Evolutionary conservation across 2,329 filamentous ascomycete species (phyloP).

Genomic region (Tolypocladium amazonense): DNA sequence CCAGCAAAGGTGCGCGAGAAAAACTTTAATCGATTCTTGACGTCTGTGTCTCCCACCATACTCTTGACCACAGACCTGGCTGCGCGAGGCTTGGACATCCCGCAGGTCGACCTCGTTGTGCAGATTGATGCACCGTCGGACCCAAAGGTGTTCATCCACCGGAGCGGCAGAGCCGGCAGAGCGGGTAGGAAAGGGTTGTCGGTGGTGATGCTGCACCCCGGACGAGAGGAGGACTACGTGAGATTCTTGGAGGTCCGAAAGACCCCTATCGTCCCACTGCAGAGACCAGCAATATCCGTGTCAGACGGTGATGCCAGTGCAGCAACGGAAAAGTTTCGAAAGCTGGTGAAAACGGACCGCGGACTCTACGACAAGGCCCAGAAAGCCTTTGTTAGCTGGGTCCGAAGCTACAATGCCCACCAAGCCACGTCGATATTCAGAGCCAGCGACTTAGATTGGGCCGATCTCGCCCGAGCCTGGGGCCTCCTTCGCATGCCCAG

Average conservation of each 20-base stretch:
- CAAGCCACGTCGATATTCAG: slow-evolving; percentile 87
- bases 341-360: slow-evolving; percentile 39
- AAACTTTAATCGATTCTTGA: slow-evolving; percentile 75
- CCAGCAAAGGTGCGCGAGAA: slow-evolving; percentile 77
- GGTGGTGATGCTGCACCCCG: slow-evolving; percentile 75
- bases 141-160: slow-evolving; percentile 90
- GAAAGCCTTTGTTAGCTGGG: slow-evolving; percentile 86
- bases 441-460: slow-evolving; percentile 73
- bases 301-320: slow-evolving; percentile 49
- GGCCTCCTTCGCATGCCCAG: slow-evolving; percentile 77
- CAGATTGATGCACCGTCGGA: slow-evolving; percentile 78
- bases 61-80: slow-evolving; percentile 90
- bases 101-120: slow-evolving; percentile 80
- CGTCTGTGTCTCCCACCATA: slow-evolving; percentile 63
- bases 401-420: slow-evolving; percentile 84
- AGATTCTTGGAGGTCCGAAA: slow-evolving; percentile 78
- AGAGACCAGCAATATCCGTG: slow-evolving; percentile 44
- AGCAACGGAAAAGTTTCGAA: slow-evolving; percentile 50
- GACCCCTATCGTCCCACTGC: slow-evolving; percentile 63
- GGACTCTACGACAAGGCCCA: slow-evolving; percentile 77
- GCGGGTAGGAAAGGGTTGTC: slow-evolving; percentile 81
- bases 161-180: slow-evolving; percentile 78
- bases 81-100: slow-evolving; percentile 82
- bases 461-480: slow-evolving; percentile 71
- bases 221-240: slow-evolving; percentile 82